Conservation (phyloP, 805 yeast species). For the Saturnispora bothae region DNA sequence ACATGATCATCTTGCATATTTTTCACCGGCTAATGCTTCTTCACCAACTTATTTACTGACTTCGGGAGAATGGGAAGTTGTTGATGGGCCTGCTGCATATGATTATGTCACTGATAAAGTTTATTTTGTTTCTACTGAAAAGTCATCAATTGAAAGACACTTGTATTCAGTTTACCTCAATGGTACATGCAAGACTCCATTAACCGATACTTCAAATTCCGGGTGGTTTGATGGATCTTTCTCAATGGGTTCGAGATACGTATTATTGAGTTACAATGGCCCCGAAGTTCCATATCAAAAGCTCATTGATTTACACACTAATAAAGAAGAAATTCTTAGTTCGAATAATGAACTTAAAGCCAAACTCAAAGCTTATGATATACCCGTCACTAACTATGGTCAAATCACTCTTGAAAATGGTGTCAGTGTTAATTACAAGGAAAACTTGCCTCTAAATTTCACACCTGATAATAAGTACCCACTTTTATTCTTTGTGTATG, state of each 20-base stretch:
- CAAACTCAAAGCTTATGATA: slow-evolving; percentile 33
- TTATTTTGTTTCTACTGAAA: slow-evolving; percentile 64
- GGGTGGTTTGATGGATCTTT: slow-evolving; percentile 68
- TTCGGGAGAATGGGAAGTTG: slow-evolving; percentile 86
- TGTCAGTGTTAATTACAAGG: slow-evolving; percentile 46
- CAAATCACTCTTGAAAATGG: slow-evolving; percentile 36
- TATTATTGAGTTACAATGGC: slow-evolving; percentile 62
- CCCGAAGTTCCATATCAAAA: slow-evolving; percentile 75
- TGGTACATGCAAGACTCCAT: slow-evolving; percentile 30
- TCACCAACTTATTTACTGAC: slow-evolving; percentile 48
- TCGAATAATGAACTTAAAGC: slow-evolving; percentile 35
- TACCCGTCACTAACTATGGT: slow-evolving; percentile 49
- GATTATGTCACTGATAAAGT: slow-evolving; percentile 43
- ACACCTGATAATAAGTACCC: slow-evolving; percentile 59
- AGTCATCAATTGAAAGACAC: slow-evolving; percentile 77
- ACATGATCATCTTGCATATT: slow-evolving; percentile 73
- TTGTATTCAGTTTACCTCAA: slow-evolving; percentile 57
- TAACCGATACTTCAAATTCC: slow-evolving; percentile 43
- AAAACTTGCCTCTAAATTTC: slow-evolving; percentile 69
- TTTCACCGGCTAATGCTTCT: slow-evolving; percentile 53
- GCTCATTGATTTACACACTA: slow-evolving; percentile 44
- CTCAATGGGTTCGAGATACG: slow-evolving; percentile 68
- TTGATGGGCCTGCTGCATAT: slow-evolving; percentile 53
- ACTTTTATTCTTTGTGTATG: slow-evolving; percentile 79
- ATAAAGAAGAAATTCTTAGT: slow-evolving; percentile 32